Percentiles rank a stretch among this genome's conserved stretches.
phyloP scores from a whole-genome alignment of 2,329 filamentous ascomycete genomes.

The Gnomoniopsis smithogilvyi region DNA sequence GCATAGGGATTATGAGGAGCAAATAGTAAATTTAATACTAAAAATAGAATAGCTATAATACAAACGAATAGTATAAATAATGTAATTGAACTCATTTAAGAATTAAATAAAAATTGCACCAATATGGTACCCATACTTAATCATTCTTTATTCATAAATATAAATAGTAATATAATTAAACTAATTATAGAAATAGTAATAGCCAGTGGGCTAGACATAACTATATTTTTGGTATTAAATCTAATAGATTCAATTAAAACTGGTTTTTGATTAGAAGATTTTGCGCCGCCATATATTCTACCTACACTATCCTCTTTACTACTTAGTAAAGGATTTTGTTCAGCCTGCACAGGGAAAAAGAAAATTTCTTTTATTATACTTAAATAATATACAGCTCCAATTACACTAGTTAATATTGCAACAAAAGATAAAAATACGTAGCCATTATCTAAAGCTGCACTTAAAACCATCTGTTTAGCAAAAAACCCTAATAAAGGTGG shows the following conservation, averaged over 20 bases:
- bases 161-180: slow-evolving; percentile 10
- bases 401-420: slow-evolving; percentile 28
- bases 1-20: slow-evolving; percentile 20
- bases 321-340: not conserved
- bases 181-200: slow-evolving; percentile 15
- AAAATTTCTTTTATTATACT: slow-evolving; percentile 5
- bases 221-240: slow-evolving; percentile 8
- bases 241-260: not conserved
- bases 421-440: slow-evolving; percentile 29
- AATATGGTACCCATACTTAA: slow-evolving; percentile 1
- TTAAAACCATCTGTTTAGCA: slow-evolving; percentile 31
- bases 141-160: slow-evolving; percentile 11
- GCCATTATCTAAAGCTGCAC: slow-evolving; percentile 29
- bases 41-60: slow-evolving; percentile 20
- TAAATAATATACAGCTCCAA: slow-evolving; percentile 21
- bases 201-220: slow-evolving; percentile 16
- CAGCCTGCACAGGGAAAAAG: not conserved
- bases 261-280: slow-evolving; percentile 23
- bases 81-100: slow-evolving; percentile 6
- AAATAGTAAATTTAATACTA: slow-evolving; percentile 21
- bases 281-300: slow-evolving; percentile 21
- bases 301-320: slow-evolving; percentile 23
- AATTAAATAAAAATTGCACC: not conserved
- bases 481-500: slow-evolving; percentile 23
- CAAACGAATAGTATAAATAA: slow-evolving; percentile 9